phyloP scores from a whole-genome alignment of 108 stramenopile genomes.

The Fragilariopsis cylindrus region DNA sequence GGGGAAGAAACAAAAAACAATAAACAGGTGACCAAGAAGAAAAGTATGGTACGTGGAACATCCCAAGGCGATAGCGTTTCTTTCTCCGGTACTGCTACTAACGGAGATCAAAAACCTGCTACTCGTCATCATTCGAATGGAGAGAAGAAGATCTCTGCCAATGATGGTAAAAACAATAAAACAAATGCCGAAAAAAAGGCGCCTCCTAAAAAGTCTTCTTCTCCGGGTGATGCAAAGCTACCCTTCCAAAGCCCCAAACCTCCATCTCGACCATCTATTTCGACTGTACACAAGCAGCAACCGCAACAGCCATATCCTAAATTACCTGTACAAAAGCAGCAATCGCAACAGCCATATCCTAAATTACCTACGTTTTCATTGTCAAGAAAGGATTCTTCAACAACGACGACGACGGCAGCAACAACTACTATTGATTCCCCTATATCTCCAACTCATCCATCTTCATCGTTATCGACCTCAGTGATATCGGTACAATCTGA shows the following conservation, averaged over 20 bases:
- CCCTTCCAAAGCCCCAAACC: constrained; percentile 19
- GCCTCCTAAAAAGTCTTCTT: background rate
- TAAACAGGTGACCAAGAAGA: background rate
- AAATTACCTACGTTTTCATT: too few species aligned
- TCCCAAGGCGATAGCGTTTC: background rate
- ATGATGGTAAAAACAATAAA: background rate
- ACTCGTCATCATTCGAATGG: too few species aligned
- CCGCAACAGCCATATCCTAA: too few species aligned
- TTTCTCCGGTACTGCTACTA: background rate
- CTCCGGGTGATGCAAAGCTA: background rate
- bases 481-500: too few species aligned
- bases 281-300: too few species aligned
- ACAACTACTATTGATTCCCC: background rate
- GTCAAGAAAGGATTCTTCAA: background rate
- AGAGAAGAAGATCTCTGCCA: constrained; percentile 4
- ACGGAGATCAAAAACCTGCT: too few species aligned
- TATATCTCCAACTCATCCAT: background rate
- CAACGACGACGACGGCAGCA: background rate
- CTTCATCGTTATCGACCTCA: background rate
- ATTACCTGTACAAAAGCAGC: too few species aligned
- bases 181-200: background rate
- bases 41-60: background rate
- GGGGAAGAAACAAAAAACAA: background rate
- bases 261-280: background rate
- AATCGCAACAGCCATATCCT: too few species aligned